Evolutionary conservation across 2,329 filamentous ascomycete species (phyloP), one percentile per base, ranked within the genome.

Genomic region (Fusarium metavorans): DNA sequence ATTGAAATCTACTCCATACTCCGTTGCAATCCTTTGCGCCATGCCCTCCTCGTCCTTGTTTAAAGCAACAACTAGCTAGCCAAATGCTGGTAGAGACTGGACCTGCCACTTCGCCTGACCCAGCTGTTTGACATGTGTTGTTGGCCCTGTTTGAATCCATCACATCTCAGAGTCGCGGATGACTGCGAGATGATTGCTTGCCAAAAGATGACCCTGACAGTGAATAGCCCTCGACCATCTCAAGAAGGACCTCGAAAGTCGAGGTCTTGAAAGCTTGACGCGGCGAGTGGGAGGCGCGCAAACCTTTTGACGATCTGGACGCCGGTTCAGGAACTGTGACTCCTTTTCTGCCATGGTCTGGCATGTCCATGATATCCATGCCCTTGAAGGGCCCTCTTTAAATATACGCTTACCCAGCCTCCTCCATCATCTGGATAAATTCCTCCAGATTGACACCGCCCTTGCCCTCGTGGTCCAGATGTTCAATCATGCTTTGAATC

Each of bases 391-490:
- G 50, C 43, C 37, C 30, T 67, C 30, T 20, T 14, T n/a, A 67
- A 27, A 30, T 45, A 23, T 58, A 14, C n/a, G 27, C 39, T 77
- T 81, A 83, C 63, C 81, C 80, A 68, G 83, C 83, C 78, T 85
- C 83, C 68, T 85, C 83, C 87, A 89, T 89, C 84, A 92, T 90
- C 78, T 90, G 89, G 62, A 92, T 88, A 80, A 93, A 93, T 82
- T 93, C 92, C 67, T 93, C 91, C 75, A 90, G 86, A 73, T 90
- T 91, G 9, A 93, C 91, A 65, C 90, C 95, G 13, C 95, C 95
- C 77, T 97, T 97, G 1, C 95, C 96, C 80, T 97, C 94, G 74
- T 98, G 88, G 85, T 99, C 97, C 85, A 98, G 97, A 84, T 98
- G 96, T 80, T 98, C 95, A 85, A 99, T 97, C 97, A 99, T 99